phyloP scores from a whole-genome alignment of 2,329 filamentous ascomycete species.

The Sphaerulina musiva region DNA sequence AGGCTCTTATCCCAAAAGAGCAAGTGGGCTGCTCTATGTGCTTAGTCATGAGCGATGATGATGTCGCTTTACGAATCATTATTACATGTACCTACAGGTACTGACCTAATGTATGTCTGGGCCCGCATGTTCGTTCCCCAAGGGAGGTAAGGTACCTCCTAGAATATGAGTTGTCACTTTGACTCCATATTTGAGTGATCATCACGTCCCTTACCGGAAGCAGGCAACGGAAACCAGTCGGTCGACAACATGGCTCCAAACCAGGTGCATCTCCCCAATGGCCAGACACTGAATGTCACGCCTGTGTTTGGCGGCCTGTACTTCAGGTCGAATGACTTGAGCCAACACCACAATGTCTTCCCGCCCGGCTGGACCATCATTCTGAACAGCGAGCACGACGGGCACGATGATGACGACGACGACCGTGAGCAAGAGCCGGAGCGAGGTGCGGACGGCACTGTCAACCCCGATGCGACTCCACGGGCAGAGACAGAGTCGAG shows the following conservation, averaged over 20 bases:
- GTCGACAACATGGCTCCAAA: slow-evolving; percentile 36
- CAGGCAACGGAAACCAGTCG: neutral
- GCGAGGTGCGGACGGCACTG: slow-evolving; percentile 9
- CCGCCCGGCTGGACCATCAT: slow-evolving; percentile 88
- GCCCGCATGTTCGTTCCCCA: too few species aligned
- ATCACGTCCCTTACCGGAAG: neutral
- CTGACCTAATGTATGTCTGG: neutral
- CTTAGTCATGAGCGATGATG: too few species aligned
- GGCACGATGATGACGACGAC: slow-evolving; percentile 29
- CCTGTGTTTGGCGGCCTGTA: slow-evolving; percentile 87
- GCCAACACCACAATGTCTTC: slow-evolving; percentile 61
- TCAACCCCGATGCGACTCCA: slow-evolving; percentile 12
- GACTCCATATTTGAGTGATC: neutral
- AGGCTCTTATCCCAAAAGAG: neutral
- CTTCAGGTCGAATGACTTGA: slow-evolving; percentile 77
- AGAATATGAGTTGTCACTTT: neutral
- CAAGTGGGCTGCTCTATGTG: neutral
- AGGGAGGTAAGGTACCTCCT: neutral
- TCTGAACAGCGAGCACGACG: slow-evolving; percentile 58
- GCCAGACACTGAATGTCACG: slow-evolving; percentile 71
- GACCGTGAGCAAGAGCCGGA: slow-evolving; percentile 37
- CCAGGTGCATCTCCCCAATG: slow-evolving; percentile 72
- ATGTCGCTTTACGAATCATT: too few species aligned
- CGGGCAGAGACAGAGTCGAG: slow-evolving; percentile 21
- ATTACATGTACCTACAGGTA: too few species aligned